Evolutionary conservation across 1,139 yeast genomes (phyloP), one percentile per base, ranked within the genome.

Genomic region (Candida freyschussii): DNA sequence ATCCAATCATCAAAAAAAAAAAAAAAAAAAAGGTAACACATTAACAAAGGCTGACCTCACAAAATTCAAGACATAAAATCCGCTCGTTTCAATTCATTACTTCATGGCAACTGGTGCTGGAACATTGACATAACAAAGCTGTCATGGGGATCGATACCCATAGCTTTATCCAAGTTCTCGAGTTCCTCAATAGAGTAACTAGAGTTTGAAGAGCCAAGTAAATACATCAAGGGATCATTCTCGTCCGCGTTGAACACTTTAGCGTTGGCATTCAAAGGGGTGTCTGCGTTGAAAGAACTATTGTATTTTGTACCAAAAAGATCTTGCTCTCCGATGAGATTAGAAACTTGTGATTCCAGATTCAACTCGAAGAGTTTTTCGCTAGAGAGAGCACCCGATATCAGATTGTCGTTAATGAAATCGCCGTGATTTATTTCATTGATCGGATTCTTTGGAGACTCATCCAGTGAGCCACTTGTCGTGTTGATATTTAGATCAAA

Each of bases 101-200:
- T n/a, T n/a, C n/a, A n/a, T n/a, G n/a, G n/a, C n/a, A n/a, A n/a
- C 11, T 13, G 13, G 25, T 4, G 40, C 36, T 42, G 43, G 30
- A 48, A 47, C 46, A 45, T 45, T n/a, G 47, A 39, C 45, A 48
- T 41, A 31, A 49, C 26, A 31, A 45, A 32, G 23, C 41, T 39
- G 33, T 49, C 52, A 30, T 43, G 44, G 15, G 40, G 45, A 32
- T 48, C 51, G 23, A 45, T 40, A 3, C 53, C 52, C 52, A 49
- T 47, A 1, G 53, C 53, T 33, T 49, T 49, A 33, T 49, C 52
- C 39, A 49, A 21, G 27, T 33, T 43, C 24, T 49, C 52, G 19
- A 49, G 28, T 25, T 49, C 53, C 29, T 49, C 52, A n/a, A 49
- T 27, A 10, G 44, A 30, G 25, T 48, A 49, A 18, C 32, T 39